Conservation (phyloP, 345 rosid species). For the Boechera divaricarpa region DNA sequence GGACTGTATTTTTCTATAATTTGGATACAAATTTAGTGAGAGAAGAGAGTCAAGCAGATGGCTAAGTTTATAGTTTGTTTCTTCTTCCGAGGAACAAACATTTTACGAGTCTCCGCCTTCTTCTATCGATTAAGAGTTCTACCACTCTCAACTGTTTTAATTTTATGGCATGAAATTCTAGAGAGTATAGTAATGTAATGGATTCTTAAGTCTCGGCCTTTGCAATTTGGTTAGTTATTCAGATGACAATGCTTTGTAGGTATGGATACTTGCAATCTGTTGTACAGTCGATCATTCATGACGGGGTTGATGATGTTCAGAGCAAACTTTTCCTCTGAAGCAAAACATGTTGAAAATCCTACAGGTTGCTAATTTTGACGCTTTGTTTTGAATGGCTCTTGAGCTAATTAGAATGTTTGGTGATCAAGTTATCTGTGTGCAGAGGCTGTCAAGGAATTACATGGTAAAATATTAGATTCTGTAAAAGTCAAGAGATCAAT, state of each 20-base stretch:
- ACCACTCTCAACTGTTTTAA: background rate
- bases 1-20: no score
- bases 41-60: background rate
- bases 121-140: background rate
- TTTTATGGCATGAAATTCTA: background rate
- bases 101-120: background rate
- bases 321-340: constrained; percentile 53
- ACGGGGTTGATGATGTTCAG: constrained; percentile 31
- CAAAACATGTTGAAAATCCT: constrained; percentile 48
- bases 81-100: background rate
- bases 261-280: constrained; percentile 28
- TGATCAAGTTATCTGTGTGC: constrained; percentile 34
- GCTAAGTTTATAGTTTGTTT: background rate
- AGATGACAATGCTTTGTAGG: constrained; percentile 30
- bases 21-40: background rate
- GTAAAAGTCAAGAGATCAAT: constrained; percentile 66
- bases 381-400: background rate
- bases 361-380: constrained; percentile 50
- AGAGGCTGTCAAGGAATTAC: constrained; percentile 76
- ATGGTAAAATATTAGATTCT: constrained; percentile 67
- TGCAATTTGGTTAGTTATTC: background rate
- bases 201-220: background rate
- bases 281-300: background rate
- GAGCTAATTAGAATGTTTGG: constrained; percentile 3
- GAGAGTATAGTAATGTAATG: background rate